A percentile compares a stretch with the other conserved stretches of the same genome.
These are phyloP conservation scores for Ogataea angusta DNA, from an alignment of 805 yeast species.

Conservation along the genomic window DNA sequence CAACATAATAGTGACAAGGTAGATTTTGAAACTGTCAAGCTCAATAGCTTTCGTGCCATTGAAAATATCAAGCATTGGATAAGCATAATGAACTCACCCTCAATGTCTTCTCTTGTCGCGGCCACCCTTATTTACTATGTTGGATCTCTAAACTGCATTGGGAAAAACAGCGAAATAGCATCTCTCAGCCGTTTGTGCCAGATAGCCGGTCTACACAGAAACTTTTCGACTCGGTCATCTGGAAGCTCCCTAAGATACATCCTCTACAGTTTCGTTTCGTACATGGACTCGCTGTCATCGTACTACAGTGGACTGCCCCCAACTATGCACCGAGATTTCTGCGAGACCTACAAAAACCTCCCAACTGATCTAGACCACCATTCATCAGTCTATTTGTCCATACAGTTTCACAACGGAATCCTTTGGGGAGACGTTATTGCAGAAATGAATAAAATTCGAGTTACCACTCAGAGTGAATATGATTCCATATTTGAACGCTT, in stretches of 20 bases:
- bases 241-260: constrained; percentile 16
- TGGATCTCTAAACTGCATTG: constrained; percentile 22
- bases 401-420: constrained; percentile 18
- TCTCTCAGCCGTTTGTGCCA: constrained; percentile 16
- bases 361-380: constrained; percentile 9
- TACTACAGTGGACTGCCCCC: constrained; percentile 25
- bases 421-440: constrained; percentile 16
- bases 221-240: constrained; percentile 7
- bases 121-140: constrained; percentile 20
- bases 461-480: constrained; percentile 7
- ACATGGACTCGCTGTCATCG: constrained; percentile 21
- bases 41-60: constrained; percentile 16
- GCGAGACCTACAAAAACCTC: constrained; percentile 16
- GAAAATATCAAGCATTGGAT: constrained; percentile 19
- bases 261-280: constrained; percentile 22
- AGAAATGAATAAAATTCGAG: constrained; percentile 19
- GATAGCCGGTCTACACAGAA: constrained; percentile 21
- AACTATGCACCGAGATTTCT: constrained; percentile 15
- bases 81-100: constrained; percentile 19
- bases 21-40: constrained; percentile 13
- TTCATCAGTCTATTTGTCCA: constrained; percentile 12
- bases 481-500: constrained; percentile 8
- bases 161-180: constrained; percentile 15
- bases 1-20: not conserved
- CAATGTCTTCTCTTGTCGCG: constrained; percentile 19